Conservation (phyloP, 129 eudicot species). For the Daucus carota region DNA sequence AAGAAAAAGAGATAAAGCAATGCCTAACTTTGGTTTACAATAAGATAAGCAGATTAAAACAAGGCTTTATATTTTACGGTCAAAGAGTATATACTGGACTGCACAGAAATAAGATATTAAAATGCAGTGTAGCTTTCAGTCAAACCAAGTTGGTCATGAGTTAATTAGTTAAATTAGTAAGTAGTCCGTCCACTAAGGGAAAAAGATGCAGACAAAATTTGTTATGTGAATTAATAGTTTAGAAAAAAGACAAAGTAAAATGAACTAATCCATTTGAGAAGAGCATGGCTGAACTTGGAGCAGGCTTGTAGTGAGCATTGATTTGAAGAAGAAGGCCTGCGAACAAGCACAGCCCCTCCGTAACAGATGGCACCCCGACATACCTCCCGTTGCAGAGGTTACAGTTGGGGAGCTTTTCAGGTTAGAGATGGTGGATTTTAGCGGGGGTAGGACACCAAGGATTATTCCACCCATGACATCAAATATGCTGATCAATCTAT, state of each 20-base stretch:
- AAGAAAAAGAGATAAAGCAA: not conserved
- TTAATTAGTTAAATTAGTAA: not conserved
- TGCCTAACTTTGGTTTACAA: not conserved
- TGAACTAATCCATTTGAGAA: not conserved
- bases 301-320: slow-evolving; percentile 57
- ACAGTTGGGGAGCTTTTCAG: slow-evolving; percentile 54
- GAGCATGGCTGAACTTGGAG: slow-evolving; percentile 39
- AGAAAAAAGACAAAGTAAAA: slow-evolving; percentile 17
- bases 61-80: not conserved
- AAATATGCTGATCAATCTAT: slow-evolving; percentile 53
- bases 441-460: slow-evolving; percentile 50
- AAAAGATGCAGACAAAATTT: not conserved
- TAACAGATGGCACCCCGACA: slow-evolving; percentile 91
- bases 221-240: slow-evolving; percentile 13
- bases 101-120: slow-evolving; percentile 5
- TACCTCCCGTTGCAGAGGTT: slow-evolving; percentile 69
- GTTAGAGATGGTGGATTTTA: slow-evolving; percentile 85
- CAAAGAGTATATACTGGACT: not conserved
- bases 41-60: not conserved
- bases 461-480: slow-evolving; percentile 62
- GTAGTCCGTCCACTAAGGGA: slow-evolving; percentile 35
- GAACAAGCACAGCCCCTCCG: slow-evolving; percentile 71
- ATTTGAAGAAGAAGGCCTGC: slow-evolving; percentile 62
- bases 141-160: slow-evolving; percentile 8
- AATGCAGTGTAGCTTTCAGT: not conserved